Conservation (phyloP, 2,329 filamentous ascomycete genomes). For the Epichloe glyceriae region DNA sequence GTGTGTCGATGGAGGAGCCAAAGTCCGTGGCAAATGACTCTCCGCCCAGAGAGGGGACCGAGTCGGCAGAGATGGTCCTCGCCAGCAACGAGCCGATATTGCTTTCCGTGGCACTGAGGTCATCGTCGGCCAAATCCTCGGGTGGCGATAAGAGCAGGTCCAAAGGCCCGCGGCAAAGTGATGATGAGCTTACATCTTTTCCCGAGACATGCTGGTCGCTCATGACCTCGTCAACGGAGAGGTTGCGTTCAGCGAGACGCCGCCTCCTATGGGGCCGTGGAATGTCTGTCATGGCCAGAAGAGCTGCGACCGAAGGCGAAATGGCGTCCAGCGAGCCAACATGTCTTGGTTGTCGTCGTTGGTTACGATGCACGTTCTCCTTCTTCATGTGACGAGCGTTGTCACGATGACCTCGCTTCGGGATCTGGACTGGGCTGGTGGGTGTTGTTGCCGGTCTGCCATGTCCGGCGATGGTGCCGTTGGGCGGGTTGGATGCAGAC, state of each 20-base stretch:
- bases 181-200: slow-evolving; percentile 43
- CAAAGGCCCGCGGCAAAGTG: slow-evolving; percentile 40
- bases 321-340: slow-evolving; percentile 40
- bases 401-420: slow-evolving; percentile 27
- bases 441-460: slow-evolving; percentile 19
- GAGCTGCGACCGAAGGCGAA: slow-evolving; percentile 45
- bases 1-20: slow-evolving; percentile 36
- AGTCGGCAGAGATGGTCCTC: slow-evolving; percentile 46
- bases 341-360: slow-evolving; percentile 24
- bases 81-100: slow-evolving; percentile 37
- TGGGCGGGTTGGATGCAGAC: slow-evolving; percentile 16
- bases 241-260: slow-evolving; percentile 12
- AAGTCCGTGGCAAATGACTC: slow-evolving; percentile 40
- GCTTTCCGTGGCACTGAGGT: slow-evolving; percentile 36
- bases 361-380: slow-evolving; percentile 25
- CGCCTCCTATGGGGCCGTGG: slow-evolving; percentile 28
- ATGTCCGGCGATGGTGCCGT: slow-evolving; percentile 16
- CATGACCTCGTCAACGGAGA: slow-evolving; percentile 45
- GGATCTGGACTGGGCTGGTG: slow-evolving; percentile 43
- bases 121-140: slow-evolving; percentile 41
- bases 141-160: slow-evolving; percentile 48
- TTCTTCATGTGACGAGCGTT: slow-evolving; percentile 24
- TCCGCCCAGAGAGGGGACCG: slow-evolving; percentile 44
- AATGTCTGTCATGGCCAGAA: slow-evolving; percentile 50
- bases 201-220: slow-evolving; percentile 40